A percentile compares a stretch with the other conserved stretches of the same genome.
Evolutionary conservation across 768 basidiomycete species (phyloP).

Genomic region (Calocera viscosa): DNA sequence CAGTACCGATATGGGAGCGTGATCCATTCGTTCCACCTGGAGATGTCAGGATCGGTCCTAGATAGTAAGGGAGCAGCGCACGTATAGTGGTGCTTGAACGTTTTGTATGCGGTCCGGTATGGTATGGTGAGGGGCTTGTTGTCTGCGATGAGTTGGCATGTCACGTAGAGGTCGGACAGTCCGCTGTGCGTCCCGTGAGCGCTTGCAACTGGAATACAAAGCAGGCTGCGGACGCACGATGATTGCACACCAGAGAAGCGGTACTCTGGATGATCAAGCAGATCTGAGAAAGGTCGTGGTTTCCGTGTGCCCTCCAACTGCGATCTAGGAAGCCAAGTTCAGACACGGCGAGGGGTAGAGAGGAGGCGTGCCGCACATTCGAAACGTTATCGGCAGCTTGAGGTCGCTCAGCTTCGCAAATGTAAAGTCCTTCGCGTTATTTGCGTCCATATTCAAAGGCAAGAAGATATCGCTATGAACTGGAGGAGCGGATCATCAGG

Average conservation of each 20-base stretch:
- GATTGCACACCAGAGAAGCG: constrained; percentile 74
- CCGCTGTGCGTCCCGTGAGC: constrained; percentile 37
- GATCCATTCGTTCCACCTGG: constrained; percentile 92
- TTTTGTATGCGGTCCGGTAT: constrained; percentile 82
- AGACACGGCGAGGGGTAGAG: background rate
- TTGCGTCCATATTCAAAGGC: background rate
- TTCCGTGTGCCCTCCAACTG: constrained; percentile 75
- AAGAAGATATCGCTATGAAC: background rate
- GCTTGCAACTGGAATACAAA: constrained; percentile 14
- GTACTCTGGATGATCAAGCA: constrained; percentile 71
- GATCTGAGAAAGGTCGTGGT: constrained; percentile 58
- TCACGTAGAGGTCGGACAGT: constrained; percentile 86
- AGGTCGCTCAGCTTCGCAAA: constrained; percentile 85
- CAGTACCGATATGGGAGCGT: constrained; percentile 85
- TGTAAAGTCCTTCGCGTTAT: constrained; percentile 72
- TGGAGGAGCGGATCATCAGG: background rate
- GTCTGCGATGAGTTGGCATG: constrained; percentile 81
- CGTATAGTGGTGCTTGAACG: constrained; percentile 75
- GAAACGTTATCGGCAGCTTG: constrained; percentile 73
- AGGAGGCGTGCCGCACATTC: constrained; percentile 42
- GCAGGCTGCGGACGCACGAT: constrained; percentile 37
- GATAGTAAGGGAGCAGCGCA: constrained; percentile 27
- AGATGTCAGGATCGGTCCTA: background rate
- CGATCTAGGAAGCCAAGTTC: constrained; percentile 37
- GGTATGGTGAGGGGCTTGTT: constrained; percentile 88